Evolutionary conservation across 2,329 filamentous ascomycete species (phyloP).

Genomic region (Aspergillus melleus): DNA sequence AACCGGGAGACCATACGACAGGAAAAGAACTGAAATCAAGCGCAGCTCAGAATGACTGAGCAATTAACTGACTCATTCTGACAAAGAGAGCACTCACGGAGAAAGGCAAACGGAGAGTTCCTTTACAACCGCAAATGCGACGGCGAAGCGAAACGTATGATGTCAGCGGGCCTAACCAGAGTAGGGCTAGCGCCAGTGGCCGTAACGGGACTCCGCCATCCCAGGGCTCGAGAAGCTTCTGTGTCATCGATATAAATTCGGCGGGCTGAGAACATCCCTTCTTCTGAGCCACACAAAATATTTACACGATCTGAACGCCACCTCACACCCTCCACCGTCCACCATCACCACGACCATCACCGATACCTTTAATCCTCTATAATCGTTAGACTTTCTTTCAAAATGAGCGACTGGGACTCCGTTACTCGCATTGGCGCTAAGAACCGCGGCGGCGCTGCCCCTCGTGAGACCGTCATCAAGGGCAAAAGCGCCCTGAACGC

Average conservation of each 20-base stretch:
- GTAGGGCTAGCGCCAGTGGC: conserved; percentile 22
- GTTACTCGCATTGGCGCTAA: conserved; percentile 94
- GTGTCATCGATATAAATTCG: conserved; percentile 40
- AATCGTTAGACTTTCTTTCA: conserved; percentile 18
- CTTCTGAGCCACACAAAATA: conserved; percentile 16
- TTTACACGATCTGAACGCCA: conserved; percentile 32
- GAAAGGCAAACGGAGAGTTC: too few species aligned
- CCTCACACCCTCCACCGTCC: conserved; percentile 14
- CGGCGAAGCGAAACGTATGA: conserved; percentile 7
- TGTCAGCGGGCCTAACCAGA: conserved; percentile 24
- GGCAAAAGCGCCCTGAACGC: conserved; percentile 85
- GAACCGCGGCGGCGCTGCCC: conserved; percentile 63
- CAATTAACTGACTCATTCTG: not conserved
- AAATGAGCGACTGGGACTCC: conserved; percentile 79
- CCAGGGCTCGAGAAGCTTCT: conserved; percentile 40
- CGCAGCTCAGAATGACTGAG: not conserved
- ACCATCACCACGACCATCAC: conserved; percentile 5
- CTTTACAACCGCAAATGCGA: too few species aligned
- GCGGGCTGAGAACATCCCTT: conserved; percentile 24
- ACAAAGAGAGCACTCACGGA: not conserved
- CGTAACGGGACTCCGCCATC: conserved; percentile 26
- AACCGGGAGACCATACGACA: not conserved
- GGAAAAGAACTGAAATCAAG: not conserved
- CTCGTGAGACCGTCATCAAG: conserved; percentile 85
- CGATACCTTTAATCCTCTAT: not conserved